These are phyloP conservation scores for Fusarium verticillioides DNA, from an alignment of 2,329 filamentous ascomycete genomes.

Conservation along the genomic window DNA sequence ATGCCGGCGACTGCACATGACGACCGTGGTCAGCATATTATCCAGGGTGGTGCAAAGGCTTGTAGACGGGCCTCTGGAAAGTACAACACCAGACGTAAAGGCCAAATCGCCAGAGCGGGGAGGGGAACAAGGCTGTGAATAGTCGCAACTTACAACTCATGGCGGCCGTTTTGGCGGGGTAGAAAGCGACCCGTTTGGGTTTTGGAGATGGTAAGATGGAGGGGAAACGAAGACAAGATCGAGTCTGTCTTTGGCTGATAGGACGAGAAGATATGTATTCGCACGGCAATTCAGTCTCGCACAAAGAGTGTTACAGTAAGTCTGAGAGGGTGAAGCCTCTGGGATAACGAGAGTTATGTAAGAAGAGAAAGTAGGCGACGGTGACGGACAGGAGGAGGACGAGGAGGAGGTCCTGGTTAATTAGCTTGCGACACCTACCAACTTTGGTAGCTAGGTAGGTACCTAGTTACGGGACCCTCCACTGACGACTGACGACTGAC, in stretches of 20 bases:
- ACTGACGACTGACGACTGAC: constrained; percentile 6
- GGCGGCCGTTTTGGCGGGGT: constrained; percentile 44
- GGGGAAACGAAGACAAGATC: constrained; percentile 13
- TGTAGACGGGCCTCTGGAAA: neutral
- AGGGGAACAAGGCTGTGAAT: constrained; percentile 41
- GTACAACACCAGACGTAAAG: constrained; percentile 2
- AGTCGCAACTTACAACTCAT: constrained; percentile 49
- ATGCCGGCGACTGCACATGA: constrained; percentile 77
- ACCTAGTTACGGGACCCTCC: constrained; percentile 4
- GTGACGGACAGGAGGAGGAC: constrained; percentile 14
- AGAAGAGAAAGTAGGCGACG: constrained; percentile 13
- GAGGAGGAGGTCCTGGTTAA: constrained; percentile 32
- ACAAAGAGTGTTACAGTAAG: constrained; percentile 8
- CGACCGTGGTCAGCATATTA: constrained; percentile 39
- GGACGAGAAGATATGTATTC: neutral
- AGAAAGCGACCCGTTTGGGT: constrained; percentile 25
- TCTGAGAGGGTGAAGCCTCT: constrained; percentile 21
- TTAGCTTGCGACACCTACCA: constrained; percentile 33
- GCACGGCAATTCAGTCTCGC: constrained; percentile 21
- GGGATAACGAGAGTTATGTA: constrained; percentile 22
- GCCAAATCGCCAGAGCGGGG: constrained; percentile 33
- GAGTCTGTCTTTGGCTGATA: neutral
- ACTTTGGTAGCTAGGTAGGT: neutral
- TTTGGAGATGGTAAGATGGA: constrained; percentile 14
- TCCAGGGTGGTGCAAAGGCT: neutral